Percentiles rank a stretch among this genome's conserved stretches.
Conservation (phyloP, 2,329 filamentous ascomycete genomes). For the Alternaria sp. region DNA sequence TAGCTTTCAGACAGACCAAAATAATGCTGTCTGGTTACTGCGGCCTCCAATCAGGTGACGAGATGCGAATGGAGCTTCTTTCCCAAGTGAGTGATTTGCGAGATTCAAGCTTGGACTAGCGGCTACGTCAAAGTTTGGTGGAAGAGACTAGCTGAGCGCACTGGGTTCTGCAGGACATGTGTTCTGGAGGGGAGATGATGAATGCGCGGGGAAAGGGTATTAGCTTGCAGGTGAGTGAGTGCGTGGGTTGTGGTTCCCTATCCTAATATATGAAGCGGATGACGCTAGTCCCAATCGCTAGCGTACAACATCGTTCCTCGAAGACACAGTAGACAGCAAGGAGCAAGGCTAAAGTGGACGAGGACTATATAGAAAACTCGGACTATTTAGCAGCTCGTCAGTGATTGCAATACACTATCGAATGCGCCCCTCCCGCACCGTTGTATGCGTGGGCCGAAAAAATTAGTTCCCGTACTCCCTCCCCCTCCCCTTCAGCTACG, state of each 20-base stretch:
- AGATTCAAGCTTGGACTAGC: slow-evolving; percentile 1
- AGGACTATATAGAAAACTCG: not conserved
- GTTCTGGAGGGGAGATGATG: not conserved
- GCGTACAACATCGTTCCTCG: not conserved
- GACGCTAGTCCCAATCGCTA: slow-evolving; percentile 1
- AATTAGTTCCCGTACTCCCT: not conserved
- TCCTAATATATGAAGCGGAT: not conserved
- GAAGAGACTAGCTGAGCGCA: not conserved
- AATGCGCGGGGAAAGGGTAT: not conserved
- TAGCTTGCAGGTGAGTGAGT: not conserved
- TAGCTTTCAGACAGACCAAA: not conserved
- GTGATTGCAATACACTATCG: not conserved
- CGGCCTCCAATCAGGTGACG: not conserved
- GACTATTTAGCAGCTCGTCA: not conserved
- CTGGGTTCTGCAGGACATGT: not conserved
- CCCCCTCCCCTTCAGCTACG: slow-evolving; percentile 1
- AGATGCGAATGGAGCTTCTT: not conserved
- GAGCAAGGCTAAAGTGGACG: not conserved
- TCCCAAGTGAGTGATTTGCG: not conserved
- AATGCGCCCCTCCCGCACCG: slow-evolving; percentile 2
- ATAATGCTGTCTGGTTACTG: not conserved
- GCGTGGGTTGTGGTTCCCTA: not conserved
- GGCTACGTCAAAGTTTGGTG: not conserved
- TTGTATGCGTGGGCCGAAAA: not conserved
- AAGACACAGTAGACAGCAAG: not conserved